Evolutionary conservation across 2,329 filamentous ascomycete genomes (phyloP), one percentile per base, ranked within the genome.

Genomic region (Pseudogymnoascus sp.): DNA sequence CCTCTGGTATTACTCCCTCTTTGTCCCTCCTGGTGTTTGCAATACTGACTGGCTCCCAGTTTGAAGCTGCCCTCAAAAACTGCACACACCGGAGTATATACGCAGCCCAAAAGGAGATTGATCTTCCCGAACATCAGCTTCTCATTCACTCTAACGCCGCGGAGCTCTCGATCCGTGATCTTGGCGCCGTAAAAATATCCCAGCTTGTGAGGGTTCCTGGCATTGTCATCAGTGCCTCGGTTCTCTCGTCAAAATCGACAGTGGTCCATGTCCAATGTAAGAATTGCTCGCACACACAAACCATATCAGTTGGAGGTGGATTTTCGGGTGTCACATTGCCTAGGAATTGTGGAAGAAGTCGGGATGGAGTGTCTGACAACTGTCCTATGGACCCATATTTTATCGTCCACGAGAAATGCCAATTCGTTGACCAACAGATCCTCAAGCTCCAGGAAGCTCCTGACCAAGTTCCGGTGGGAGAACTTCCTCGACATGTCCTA

Each of bases 361-460:
- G 46, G 25, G 46, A 56, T 56, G 46, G 46, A 18, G 46, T 56
- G 46, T 56, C 46, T 16, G 85, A 90, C 38, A 87, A 88, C 70
- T 99, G 95, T 71, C 93, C 93, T 0, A 78, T 99, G 65, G 95
- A 99, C 71, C 95, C 95, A 14, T 99, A 97, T 77, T 96, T 95
- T 71, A 91, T 99, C 63, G 83, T 95, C 64, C 95, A 99, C 73
- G 95, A 99, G 76, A 92, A 89, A 74, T 96, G 90, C 38, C 86
- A 87, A 67, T 99, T 99, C 73, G 93, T 97, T 71, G 95, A 99
- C 72, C 95, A 99, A 76, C 95, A 99, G 75, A 91, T 99, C 65
- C 89, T 99, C 74, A 99, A 99, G 76, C 85, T 99, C 16, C 95
- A 99, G 74, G 95, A 99, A 77, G 95, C 93, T 0, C 95, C 95